Base-by-base conservation (phyloP, 2,329 filamentous ascomycete species). In the Raffaelea arxii region DNA sequence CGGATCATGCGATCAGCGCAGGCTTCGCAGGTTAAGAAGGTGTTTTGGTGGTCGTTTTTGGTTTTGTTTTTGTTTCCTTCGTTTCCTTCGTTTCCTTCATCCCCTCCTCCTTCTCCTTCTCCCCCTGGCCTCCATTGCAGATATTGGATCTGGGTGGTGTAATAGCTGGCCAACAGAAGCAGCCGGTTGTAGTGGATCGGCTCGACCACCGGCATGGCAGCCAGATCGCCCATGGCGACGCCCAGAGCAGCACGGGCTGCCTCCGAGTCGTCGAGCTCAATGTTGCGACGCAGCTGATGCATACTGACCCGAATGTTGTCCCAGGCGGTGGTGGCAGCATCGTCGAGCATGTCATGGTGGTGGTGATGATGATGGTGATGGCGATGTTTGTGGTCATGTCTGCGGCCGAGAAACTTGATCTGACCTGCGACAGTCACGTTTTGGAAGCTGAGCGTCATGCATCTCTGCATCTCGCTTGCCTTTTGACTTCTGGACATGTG, bases 391-490 rank as follows among this genome's bases (percentile, higher is more conserved):
- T n/a, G n/a, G n/a, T n/a, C n/a, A n/a, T 46, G 16, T 18, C 47
- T 43, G 21, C 47, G 38, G 3, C 47, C 47, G 2, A 49, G 47
- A 27, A 49, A 40, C 25, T 46, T 46, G 30, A 49, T 46, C 47
- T 49, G 47, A 25, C 40, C 44, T 6, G 43, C 47, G 4, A 49
- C 44, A 2, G 47, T 49, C 2, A 46, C 47, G 35, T 46, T 49
- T 19, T 43, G 43, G 27, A 46, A 46, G 16, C 43, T 43, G 14
- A 49, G 47, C 21, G 30, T 42, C 47, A 49, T 49, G 40, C 47
- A 49, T 14, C 22, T 37, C 40, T 49, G 47, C 47, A 49, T 49
- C 39, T 49, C 37, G 27, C 38, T 45, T 12, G 43, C 36, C 32
- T 25, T 18, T n/a, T n/a, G n/a, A n/a, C n/a, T n/a, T n/a, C n/a